Conservation (phyloP, 2,329 filamentous ascomycete species). For the Penicillium olsonii region DNA sequence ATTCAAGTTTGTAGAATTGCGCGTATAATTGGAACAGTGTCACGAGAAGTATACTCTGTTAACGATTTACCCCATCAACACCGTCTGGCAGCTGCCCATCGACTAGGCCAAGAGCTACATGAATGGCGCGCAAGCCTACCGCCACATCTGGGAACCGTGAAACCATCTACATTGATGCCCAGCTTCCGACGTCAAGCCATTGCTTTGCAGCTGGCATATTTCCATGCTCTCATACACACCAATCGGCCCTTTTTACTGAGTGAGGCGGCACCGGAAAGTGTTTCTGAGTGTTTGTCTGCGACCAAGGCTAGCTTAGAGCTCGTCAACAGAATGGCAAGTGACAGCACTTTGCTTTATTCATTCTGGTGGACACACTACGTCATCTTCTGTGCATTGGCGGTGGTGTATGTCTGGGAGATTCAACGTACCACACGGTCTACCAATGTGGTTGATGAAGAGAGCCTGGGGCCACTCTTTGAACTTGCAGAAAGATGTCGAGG, state of each 20-base stretch:
- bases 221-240: constrained; percentile 28
- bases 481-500: constrained; percentile 51
- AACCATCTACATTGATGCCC: constrained; percentile 24
- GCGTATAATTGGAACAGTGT: constrained; percentile 26
- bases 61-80: constrained; percentile 21
- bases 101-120: constrained; percentile 20
- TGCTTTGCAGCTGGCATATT: constrained; percentile 28
- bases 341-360: constrained; percentile 22
- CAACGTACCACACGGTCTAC: constrained; percentile 36
- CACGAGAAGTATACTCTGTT: constrained; percentile 27
- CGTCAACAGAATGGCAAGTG: constrained; percentile 19
- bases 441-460: constrained; percentile 11
- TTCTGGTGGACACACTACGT: constrained; percentile 35
- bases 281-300: constrained; percentile 24
- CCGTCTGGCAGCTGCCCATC: constrained; percentile 21
- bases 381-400: constrained; percentile 56
- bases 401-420: constrained; percentile 58
- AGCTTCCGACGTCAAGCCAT: constrained; percentile 30
- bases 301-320: constrained; percentile 24
- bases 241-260: constrained; percentile 27
- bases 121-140: constrained; percentile 25
- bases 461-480: constrained; percentile 33
- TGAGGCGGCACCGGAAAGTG: constrained; percentile 12
- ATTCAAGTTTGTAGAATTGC: constrained; percentile 19
- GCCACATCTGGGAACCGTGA: constrained; percentile 27